phyloP scores from a whole-genome alignment of 345 rosid genomes.

The Passiflora organensis region DNA sequence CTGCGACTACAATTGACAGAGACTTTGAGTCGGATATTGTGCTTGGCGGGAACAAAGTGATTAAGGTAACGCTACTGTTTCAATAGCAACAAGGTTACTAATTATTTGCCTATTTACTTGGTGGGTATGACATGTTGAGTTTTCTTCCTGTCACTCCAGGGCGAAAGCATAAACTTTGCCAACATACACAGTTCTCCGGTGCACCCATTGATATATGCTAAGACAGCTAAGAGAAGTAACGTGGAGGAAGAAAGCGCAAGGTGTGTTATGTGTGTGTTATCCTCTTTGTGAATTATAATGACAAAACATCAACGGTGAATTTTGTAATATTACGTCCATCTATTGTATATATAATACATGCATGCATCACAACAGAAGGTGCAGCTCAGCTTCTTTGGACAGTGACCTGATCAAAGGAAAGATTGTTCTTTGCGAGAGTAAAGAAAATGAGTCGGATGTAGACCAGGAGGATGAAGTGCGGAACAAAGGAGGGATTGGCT shows the following conservation, averaged over 20 bases:
- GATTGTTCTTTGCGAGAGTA: slow-evolving; percentile 57
- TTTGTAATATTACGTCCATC: too few relatives aligned
- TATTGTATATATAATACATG: too few relatives aligned
- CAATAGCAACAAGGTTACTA: too few relatives aligned
- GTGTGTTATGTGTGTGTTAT: slow-evolving; percentile 17
- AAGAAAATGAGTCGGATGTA: slow-evolving; percentile 7
- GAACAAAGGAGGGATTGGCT: slow-evolving; percentile 53
- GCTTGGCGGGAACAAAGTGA: slow-evolving; percentile 52
- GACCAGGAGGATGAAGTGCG: slow-evolving; percentile 35
- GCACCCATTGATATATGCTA: slow-evolving; percentile 50
- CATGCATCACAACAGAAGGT: slow-evolving; percentile 39
- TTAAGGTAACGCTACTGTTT: slow-evolving; percentile 39
- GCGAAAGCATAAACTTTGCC: slow-evolving; percentile 67
- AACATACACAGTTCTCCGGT: slow-evolving; percentile 41
- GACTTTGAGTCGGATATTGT: slow-evolving; percentile 64
- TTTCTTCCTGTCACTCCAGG: slow-evolving; percentile 35
- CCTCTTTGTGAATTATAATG: too few relatives aligned
- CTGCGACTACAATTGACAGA: slow-evolving; percentile 78
- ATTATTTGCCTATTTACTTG: too few relatives aligned
- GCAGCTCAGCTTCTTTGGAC: slow-evolving; percentile 41
- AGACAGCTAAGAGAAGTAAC: slow-evolving; percentile 42
- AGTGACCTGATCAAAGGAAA: slow-evolving; percentile 46
- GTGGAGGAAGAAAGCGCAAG: slow-evolving; percentile 41
- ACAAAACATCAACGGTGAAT: too few relatives aligned
- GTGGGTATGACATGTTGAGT: not conserved